phyloP scores from a whole-genome alignment of 257 asterid species.

The Thymus mandschuricus region DNA sequence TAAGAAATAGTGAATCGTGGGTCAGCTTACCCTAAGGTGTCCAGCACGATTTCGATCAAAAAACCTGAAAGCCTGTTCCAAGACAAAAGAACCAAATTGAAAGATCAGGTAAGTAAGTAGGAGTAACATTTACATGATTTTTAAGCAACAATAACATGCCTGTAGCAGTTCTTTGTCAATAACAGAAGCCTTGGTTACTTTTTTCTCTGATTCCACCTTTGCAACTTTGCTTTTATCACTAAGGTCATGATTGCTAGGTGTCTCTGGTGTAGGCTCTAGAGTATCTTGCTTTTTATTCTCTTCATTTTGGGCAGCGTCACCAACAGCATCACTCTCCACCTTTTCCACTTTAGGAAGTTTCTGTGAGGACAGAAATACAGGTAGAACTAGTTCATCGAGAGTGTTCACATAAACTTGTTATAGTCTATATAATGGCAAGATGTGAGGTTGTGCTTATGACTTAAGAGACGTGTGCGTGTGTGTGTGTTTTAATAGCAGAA shows the following conservation, averaged over 20 bases:
- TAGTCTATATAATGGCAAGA: not conserved
- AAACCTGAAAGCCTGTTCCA: slow-evolving; percentile 88
- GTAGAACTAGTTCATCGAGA: slow-evolving; percentile 13
- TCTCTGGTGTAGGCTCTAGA: slow-evolving; percentile 37
- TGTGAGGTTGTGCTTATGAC: not conserved
- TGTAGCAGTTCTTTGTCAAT: slow-evolving; percentile 74
- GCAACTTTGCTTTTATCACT: slow-evolving; percentile 45
- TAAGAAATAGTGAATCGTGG: not conserved
- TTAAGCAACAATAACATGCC: slow-evolving; percentile 46
- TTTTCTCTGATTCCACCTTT: slow-evolving; percentile 49
- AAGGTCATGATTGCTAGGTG: slow-evolving; percentile 30
- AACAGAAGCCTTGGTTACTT: slow-evolving; percentile 31
- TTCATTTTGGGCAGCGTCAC: slow-evolving; percentile 30
- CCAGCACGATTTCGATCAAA: slow-evolving; percentile 94
- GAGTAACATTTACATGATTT: slow-evolving; percentile 1
- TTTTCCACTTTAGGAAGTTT: slow-evolving; percentile 42
- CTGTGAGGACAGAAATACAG: slow-evolving; percentile 38
- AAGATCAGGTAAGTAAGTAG: not conserved
- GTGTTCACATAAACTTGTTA: not conserved
- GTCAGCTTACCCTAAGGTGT: slow-evolving; percentile 62
- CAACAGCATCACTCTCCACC: slow-evolving; percentile 39
- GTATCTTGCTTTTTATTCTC: slow-evolving; percentile 43
- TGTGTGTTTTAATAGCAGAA: not conserved
- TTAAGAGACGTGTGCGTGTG: not conserved
- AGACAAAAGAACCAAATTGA: slow-evolving; percentile 23